phyloP scores from a whole-genome alignment of 2,329 filamentous ascomycete genomes.

The Epichloe uncinata region DNA sequence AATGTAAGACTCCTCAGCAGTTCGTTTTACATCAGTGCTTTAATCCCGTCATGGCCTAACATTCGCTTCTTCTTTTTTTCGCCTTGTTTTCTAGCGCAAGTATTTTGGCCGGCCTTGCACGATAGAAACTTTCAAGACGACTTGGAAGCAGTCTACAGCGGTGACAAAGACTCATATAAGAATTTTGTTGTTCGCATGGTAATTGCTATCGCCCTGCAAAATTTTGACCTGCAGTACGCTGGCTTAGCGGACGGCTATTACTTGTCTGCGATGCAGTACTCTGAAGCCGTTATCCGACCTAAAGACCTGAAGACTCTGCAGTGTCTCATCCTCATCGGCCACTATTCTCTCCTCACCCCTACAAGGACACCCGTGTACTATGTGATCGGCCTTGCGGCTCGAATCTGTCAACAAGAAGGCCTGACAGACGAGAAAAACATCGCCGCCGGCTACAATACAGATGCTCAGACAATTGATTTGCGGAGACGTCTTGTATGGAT shows the following conservation, averaged over 20 bases:
- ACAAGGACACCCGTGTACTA: constrained; percentile 90
- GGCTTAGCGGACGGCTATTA: constrained; percentile 93
- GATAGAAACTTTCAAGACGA: constrained; percentile 66
- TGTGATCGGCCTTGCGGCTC: constrained; percentile 74
- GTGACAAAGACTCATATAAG: constrained; percentile 64
- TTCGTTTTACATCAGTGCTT: neutral
- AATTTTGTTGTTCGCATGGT: constrained; percentile 87
- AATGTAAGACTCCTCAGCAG: constrained; percentile 40
- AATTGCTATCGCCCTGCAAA: constrained; percentile 88
- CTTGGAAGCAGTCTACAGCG: constrained; percentile 67
- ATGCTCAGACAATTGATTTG: constrained; percentile 76
- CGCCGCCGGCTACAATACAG: constrained; percentile 46
- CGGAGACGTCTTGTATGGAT: constrained; percentile 80
- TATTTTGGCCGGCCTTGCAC: constrained; percentile 77
- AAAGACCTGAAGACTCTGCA: constrained; percentile 87
- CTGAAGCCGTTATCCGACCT: constrained; percentile 68
- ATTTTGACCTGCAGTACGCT: constrained; percentile 79
- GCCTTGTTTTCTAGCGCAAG: constrained; percentile 50
- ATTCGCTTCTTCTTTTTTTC: neutral
- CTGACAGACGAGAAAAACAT: constrained; percentile 85
- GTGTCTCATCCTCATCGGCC: constrained; percentile 73
- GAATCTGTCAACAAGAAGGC: constrained; percentile 79
- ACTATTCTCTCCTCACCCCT: constrained; percentile 86
- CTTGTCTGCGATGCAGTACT: constrained; percentile 69
- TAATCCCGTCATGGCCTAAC: neutral